Evolutionary conservation across 345 rosid genomes (phyloP).

Genomic region (Clausena lansium): DNA sequence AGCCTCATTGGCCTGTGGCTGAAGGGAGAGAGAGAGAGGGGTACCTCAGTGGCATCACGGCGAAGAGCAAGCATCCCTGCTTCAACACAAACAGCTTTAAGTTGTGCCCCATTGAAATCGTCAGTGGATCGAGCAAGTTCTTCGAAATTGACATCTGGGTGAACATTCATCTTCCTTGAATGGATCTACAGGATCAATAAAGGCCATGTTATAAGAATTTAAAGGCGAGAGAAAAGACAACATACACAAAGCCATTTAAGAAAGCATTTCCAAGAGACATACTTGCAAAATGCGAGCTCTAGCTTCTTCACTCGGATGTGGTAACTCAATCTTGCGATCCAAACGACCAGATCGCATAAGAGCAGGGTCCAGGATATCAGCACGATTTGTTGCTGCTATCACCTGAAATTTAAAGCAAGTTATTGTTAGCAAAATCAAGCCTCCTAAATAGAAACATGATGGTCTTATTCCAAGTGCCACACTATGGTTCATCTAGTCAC

Average conservation of each 20-base stretch:
- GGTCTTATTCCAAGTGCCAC: neutral
- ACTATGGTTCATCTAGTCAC: neutral
- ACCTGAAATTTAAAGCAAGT: conserved; percentile 48
- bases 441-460: neutral
- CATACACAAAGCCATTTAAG: neutral
- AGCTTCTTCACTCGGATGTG: conserved; percentile 98
- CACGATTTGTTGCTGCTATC: conserved; percentile 98
- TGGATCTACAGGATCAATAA: conserved; percentile 57
- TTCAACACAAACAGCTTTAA: conserved; percentile 97
- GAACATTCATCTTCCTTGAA: conserved; percentile 98
- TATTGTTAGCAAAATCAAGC: neutral
- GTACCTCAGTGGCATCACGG: conserved; percentile 97
- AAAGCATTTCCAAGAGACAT: neutral
- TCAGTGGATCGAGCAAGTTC: conserved; percentile 98
- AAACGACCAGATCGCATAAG: conserved; percentile 98
- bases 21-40: neutral
- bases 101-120: conserved; percentile 97
- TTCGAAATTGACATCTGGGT: conserved; percentile 95
- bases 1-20: too few species aligned
- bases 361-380: conserved; percentile 98
- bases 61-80: conserved; percentile 99
- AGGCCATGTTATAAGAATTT: neutral
- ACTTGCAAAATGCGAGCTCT: conserved; percentile 97
- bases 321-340: conserved; percentile 99
- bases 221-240: neutral